Base-by-base conservation (phyloP, 2,329 filamentous ascomycete genomes). In the Teratosphaeria nubilosa region DNA sequence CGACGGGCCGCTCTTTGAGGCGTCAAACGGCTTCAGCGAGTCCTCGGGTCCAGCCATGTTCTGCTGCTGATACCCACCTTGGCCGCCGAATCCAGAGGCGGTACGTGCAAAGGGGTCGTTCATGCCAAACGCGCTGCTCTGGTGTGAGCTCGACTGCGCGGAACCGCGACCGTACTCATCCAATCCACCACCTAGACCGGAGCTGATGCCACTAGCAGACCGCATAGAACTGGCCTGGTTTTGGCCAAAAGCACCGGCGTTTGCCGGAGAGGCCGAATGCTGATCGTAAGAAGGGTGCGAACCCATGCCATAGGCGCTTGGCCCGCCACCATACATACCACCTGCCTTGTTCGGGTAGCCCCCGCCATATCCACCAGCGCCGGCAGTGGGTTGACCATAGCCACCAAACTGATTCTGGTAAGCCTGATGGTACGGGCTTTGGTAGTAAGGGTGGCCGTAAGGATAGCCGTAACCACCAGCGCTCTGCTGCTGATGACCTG, bases 191-290 rank as follows among this genome's bases (percentile, higher is more conserved):
- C 70, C 74, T 32, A 70, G 60, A 32, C 66, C 65, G 24, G 67
- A 64, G 25, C 64, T 63, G 67, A 71, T 69, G 30, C 69, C 68
- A 57, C 78, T 78, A 32, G 78, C 74, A 56, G 75, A 77, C 56
- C 77, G 76, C 64, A 77, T 70, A 16, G 75, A 74, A 32, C 60
- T 59, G 48, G 60, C 64, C 58, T 70, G 67, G 53, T 75, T 72
- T 50, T 74, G 73, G 32, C 75, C 76, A 61, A 82, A 82, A 20
- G 77, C 77, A 53, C 77, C 78, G 24, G 78, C 78, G 61, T 83
- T 85, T 34, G 82, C 84, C 11, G 85, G 84, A 24, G 84, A 85
- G 16, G 84, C 82, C 1, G 82, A 80, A 68, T 87, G 82, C 63
- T 79, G 76, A 51, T 87, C 85, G 65, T 83, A 85, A 9, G 82